These are phyloP conservation scores for Boletus rubescentipes DNA, from an alignment of 768 basidiomycete species.

Conservation along the genomic window DNA sequence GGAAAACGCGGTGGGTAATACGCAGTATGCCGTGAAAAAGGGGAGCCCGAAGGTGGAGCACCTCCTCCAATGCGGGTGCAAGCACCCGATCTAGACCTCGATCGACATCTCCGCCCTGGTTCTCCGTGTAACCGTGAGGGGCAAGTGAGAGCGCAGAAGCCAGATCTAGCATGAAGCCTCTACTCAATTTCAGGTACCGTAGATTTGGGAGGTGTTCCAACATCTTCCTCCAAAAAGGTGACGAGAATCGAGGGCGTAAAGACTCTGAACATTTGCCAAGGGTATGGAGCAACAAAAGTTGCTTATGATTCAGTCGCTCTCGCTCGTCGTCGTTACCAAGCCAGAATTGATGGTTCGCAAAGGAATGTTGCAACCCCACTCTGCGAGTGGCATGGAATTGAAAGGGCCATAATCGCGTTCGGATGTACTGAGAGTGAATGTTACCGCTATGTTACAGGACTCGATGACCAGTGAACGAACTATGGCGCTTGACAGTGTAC, in stretches of 20 bases:
- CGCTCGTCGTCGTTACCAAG: no score
- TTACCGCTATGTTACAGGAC: no score
- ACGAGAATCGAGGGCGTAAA: neutral
- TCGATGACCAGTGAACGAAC: neutral
- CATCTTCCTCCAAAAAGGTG: slow-evolving; percentile 3
- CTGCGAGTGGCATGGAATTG: neutral
- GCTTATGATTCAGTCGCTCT: neutral
- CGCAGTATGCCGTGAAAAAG: no score
- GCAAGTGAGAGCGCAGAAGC: neutral
- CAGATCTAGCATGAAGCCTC: neutral
- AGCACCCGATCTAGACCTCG: no score
- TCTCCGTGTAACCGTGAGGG: no score
- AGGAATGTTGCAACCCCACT: neutral
- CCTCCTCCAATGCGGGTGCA: no score
- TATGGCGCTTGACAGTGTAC: neutral
- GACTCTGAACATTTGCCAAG: neutral
- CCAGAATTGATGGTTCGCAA: neutral
- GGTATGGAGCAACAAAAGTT: neutral
- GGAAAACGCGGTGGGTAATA: no score
- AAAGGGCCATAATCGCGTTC: neutral
- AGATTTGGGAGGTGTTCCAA: slow-evolving; percentile 1
- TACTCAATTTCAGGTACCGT: neutral
- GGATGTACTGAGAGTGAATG: neutral
- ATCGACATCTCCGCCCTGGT: no score
- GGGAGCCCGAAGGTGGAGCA: no score